phyloP scores from a whole-genome alignment of 73 alveolate species.

The Diophrys appendiculata region DNA sequence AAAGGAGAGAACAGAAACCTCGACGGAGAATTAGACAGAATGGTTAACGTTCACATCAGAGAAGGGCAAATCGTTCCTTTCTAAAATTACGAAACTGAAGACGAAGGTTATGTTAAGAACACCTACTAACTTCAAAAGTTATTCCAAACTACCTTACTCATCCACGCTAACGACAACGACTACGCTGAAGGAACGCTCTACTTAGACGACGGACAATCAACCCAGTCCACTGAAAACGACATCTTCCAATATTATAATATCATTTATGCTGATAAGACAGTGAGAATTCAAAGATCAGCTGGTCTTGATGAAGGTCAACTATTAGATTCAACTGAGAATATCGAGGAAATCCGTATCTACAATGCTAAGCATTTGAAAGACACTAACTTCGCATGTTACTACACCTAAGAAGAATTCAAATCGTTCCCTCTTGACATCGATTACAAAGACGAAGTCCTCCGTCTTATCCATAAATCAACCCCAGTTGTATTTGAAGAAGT shows the following conservation, averaged over 20 bases:
- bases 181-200: conserved; percentile 25
- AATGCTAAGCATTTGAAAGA: not conserved
- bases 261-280: conserved; percentile 10
- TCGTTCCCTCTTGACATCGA: not conserved
- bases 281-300: not conserved
- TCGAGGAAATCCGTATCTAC: conserved; percentile 1
- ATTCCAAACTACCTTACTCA: not conserved
- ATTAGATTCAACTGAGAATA: conserved; percentile 6
- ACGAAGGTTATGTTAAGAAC: not conserved
- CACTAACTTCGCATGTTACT: conserved; percentile 19
- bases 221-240: not conserved
- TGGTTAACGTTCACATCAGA: conserved; percentile 14
- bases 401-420: not conserved
- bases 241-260: conserved; percentile 9
- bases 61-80: conserved; percentile 26
- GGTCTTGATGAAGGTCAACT: conserved; percentile 23
- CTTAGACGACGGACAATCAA: conserved; percentile 29
- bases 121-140: not conserved
- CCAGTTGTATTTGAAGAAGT: no score
- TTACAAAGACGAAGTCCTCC: conserved; percentile 2
- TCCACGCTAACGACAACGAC: conserved; percentile 8
- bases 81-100: conserved; percentile 9
- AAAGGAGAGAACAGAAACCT: conserved; percentile 3
- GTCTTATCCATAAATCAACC: no score
- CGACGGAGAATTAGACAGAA: not conserved